Base-by-base conservation (phyloP, 345 rosid genomes). In the Ceriops zippeliana region DNA sequence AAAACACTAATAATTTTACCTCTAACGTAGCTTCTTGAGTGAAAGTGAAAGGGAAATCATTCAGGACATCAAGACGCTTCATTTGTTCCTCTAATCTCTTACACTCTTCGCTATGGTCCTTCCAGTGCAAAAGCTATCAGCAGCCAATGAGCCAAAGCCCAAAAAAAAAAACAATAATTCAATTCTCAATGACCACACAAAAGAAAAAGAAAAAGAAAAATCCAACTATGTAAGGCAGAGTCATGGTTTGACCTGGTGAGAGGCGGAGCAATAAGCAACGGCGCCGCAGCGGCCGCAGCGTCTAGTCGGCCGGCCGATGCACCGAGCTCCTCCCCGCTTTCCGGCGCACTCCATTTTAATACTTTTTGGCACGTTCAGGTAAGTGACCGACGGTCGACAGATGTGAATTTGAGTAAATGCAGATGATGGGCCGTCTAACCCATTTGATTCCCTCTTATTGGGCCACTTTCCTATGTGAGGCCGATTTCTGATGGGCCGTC, bases 11-110 rank as follows among this genome's bases (percentile, higher is more conserved):
- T 15, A 56, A 37, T 52, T 66, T 65, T 57, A 90, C 98, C 88
- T 83, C 80, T 58, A 77, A 4, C 1, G 96, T 89, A 61, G 92
- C 85, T 78, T 89, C 95, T 27, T 77, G 83, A 61, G 91, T 54
- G 61, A 86, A 93, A 46, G 89, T 76, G 78, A 93, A 91, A 42
- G 96, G 97, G 67, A 89, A 91, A 80, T 89, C 88, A 70, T 86
- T 86, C 71, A 91, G 66, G 27, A 28, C 32, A 78, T 87, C 90
- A 4, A 74, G 76, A 47, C 71, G 82, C 73, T 80, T 80, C 98
- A 93, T 93, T 73, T 93, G 96, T 66, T 84, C 82, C 80, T 84
- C 90, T 35, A 93, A 66, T 76, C 97, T 89, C 60, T 79, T 84
- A 75, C 98, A 93, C 79, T 91, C 97, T 73, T 81, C 84, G 74